Conservation (phyloP, 345 rosid genomes). For the Tarenaya hassleriana region DNA sequence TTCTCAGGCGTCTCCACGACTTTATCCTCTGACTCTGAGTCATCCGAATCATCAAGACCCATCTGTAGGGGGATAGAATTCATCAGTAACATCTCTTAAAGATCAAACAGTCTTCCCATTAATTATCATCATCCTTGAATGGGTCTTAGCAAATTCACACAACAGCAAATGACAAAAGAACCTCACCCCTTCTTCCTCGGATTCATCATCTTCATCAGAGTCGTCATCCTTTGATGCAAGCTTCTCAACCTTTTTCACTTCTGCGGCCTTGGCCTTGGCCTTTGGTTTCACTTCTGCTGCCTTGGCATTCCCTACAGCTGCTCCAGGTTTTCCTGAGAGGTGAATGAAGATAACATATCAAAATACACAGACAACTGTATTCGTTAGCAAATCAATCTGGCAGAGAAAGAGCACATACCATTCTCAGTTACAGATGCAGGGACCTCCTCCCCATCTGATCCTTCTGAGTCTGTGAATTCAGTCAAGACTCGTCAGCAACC, state of each 20-base stretch:
- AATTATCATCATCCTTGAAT: no score
- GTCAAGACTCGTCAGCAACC: constrained; percentile 1
- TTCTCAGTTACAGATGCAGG: constrained; percentile 30
- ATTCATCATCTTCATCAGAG: no score
- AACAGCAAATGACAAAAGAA: neutral
- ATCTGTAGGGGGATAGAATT: constrained; percentile 9
- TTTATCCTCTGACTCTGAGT: constrained; percentile 29
- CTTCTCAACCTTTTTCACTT: constrained; percentile 23
- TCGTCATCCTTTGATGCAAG: constrained; percentile 21
- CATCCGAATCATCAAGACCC: constrained; percentile 15
- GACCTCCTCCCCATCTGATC: constrained; percentile 21
- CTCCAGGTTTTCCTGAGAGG: constrained; percentile 11
- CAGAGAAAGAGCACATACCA: constrained; percentile 3
- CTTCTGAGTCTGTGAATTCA: constrained; percentile 21
- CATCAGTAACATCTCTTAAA: neutral
- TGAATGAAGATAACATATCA: neutral
- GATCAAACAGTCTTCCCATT: no score
- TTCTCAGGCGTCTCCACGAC: constrained; percentile 65
- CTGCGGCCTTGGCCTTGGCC: constrained; percentile 11
- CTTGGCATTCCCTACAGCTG: constrained; percentile 28
- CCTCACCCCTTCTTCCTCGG: constrained; percentile 28
- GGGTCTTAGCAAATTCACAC: neutral
- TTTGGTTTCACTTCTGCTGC: constrained; percentile 16
- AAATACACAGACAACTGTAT: neutral
- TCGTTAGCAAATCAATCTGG: neutral